Conservation (phyloP, 129 eudicot species). For the Scalesia atractyloides region DNA sequence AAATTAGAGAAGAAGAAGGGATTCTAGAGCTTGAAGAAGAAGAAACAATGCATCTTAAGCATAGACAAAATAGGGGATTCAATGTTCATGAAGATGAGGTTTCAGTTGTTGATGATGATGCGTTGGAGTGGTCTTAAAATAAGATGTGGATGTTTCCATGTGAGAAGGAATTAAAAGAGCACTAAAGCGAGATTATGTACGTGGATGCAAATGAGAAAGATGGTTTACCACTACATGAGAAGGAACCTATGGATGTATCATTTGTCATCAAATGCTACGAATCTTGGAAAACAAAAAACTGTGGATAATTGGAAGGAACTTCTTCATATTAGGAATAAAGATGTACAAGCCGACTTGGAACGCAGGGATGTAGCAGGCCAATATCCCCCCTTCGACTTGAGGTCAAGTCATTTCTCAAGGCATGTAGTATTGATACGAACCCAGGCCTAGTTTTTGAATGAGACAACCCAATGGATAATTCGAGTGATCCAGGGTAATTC, state of each 20-base stretch:
- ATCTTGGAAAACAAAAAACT: neutral
- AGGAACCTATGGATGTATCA: neutral
- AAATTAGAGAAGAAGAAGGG: slow-evolving; percentile 95
- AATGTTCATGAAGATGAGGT: slow-evolving; percentile 55
- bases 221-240: neutral
- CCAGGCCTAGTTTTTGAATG: too few species aligned
- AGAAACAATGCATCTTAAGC: neutral
- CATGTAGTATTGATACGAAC: too few species aligned
- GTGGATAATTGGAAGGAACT: neutral
- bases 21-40: slow-evolving; percentile 95
- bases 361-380: too few species aligned
- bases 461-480: too few species aligned
- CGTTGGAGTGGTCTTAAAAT: too few species aligned
- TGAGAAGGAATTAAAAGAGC: neutral
- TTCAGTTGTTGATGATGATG: slow-evolving; percentile 26
- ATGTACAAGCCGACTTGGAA: too few species aligned
- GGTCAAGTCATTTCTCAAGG: too few species aligned
- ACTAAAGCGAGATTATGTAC: neutral
- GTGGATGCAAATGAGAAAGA: neutral
- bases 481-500: too few species aligned
- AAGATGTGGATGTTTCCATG: too few species aligned
- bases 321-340: too few species aligned
- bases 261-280: too few species aligned
- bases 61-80: slow-evolving; percentile 23
- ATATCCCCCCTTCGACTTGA: too few species aligned